These are phyloP conservation scores for Spergularia marina DNA, from an alignment of 148 eudicot species.

Conservation along the genomic window DNA sequence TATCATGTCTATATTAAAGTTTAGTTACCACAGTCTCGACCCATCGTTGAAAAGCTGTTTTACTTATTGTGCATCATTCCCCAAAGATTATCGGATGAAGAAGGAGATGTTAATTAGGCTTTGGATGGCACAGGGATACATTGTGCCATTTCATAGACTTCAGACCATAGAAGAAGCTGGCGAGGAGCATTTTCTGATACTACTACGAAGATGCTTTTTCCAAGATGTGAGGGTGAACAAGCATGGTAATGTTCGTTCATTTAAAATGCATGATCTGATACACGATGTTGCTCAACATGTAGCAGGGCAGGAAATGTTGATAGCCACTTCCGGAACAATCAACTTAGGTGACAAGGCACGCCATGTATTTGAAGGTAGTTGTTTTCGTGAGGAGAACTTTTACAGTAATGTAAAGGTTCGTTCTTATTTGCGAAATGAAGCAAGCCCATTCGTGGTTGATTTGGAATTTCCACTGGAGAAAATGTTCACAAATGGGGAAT, in stretches of 20 bases:
- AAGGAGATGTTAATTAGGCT: conserved; percentile 9
- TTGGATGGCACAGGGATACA: conserved; percentile 6
- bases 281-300: conserved; percentile 3
- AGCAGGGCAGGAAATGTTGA: conserved; percentile 2
- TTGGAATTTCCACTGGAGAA: background rate
- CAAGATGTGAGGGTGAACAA: too few species aligned
- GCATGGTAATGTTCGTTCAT: too few species aligned
- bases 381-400: background rate
- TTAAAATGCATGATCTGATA: background rate
- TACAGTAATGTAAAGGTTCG: background rate
- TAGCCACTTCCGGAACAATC: background rate
- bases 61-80: background rate
- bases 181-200: too few species aligned
- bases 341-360: background rate
- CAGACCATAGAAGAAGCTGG: too few species aligned
- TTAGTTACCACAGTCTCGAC: too few species aligned
- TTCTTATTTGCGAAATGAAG: background rate
- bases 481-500: background rate
- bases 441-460: background rate
- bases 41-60: background rate
- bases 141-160: too few species aligned
- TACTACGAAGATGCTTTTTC: too few species aligned
- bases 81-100: background rate
- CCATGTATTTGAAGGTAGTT: conserved; percentile 16
- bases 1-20: too few species aligned